A percentile compares a stretch with the other conserved stretches of the same genome.
Evolutionary conservation across 345 rosid genomes (phyloP).

Genomic region (thale cress (Arabidopsis thaliana)): DNA sequence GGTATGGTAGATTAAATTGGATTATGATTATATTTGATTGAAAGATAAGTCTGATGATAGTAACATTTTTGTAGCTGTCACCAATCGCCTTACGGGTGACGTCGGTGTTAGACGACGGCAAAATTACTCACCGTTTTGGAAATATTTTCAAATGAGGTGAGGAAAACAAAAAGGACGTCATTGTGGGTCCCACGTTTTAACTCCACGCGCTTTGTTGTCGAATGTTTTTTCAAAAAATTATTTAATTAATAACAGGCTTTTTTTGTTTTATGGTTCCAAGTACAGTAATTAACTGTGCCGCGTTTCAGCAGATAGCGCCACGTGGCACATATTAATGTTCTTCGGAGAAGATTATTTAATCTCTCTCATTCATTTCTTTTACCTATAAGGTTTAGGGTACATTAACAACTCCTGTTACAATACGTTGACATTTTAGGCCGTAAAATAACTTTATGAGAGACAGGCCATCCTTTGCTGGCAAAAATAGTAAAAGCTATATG

Average conservation of each 20-base stretch:
- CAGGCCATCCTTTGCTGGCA: slow-evolving; percentile 32
- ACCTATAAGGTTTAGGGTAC: slow-evolving; percentile 12
- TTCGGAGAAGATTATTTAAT: neutral
- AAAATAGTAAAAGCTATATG: slow-evolving; percentile 11
- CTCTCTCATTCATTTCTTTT: slow-evolving; percentile 8
- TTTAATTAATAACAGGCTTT: neutral
- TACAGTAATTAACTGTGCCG: slow-evolving; percentile 35
- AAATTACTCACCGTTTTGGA: slow-evolving; percentile 19
- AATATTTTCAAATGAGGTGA: neutral
- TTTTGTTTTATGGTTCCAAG: slow-evolving; percentile 26
- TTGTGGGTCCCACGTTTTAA: slow-evolving; percentile 29
- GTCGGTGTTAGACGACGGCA: slow-evolving; percentile 23
- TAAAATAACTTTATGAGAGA: neutral
- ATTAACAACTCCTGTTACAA: slow-evolving; percentile 14
- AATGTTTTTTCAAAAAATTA: neutral
- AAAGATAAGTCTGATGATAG: neutral
- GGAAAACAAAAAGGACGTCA: slow-evolving; percentile 16
- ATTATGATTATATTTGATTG: neutral
- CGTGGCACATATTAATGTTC: slow-evolving; percentile 14
- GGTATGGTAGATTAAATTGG: neutral
- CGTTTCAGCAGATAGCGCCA: slow-evolving; percentile 39
- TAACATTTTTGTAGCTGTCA: slow-evolving; percentile 24
- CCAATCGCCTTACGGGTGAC: slow-evolving; percentile 34
- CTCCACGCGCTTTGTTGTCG: slow-evolving; percentile 39
- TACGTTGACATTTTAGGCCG: slow-evolving; percentile 13